Base-by-base conservation (phyloP, 1,284 basidiomycete species). In the Cutaneotrichosporon sp. region DNA sequence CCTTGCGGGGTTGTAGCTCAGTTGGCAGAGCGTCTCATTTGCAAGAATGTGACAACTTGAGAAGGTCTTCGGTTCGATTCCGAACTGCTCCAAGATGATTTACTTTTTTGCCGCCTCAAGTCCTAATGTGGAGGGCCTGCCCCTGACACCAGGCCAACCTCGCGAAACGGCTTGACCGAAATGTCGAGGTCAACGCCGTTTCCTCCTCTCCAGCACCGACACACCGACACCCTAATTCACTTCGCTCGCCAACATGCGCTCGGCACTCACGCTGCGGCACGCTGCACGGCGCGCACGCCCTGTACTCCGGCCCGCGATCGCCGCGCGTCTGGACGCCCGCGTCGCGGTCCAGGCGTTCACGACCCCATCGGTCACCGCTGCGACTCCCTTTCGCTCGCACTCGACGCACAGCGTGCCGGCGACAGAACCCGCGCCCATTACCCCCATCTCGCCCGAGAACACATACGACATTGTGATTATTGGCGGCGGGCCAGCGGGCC, bases 401-500 rank as follows among this genome's bases (percentile, higher is more conserved):
- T 45, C 47, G 17, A 49, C 47, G 17, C 42, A 49, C 17, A 30
- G 43, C 5, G 21, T 50, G 10, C 20, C 40, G 7, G 26, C 54
- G 1, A n/a, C n/a, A n/a, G n/a, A n/a, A n/a, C 40, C 46, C 4
- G 47, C 47, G 7, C 46, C 53, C 1, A 55, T 57, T 2, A 58
- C 58, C 2, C 18, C 41, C 4, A 68, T 74, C 36, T 33, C 57
- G 0, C 15, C 53, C 8, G 61, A 64, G 23, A 55, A 73, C 44
- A 73, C 67, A 1, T 84, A 81, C 59, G 92, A 96, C 70, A 80
- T 96, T 49, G 88, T 96, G 33, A 88, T 97, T 62, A 90, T 97
- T 35, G 94, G 94, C 14, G 94, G 91, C 42, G 93, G 93, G 1
- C 91, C 91, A 18, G 90, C 84, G 1, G 94, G 94, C 14, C 80